phyloP scores from a whole-genome alignment of 257 asterid genomes.

The Agastache rugosa region DNA sequence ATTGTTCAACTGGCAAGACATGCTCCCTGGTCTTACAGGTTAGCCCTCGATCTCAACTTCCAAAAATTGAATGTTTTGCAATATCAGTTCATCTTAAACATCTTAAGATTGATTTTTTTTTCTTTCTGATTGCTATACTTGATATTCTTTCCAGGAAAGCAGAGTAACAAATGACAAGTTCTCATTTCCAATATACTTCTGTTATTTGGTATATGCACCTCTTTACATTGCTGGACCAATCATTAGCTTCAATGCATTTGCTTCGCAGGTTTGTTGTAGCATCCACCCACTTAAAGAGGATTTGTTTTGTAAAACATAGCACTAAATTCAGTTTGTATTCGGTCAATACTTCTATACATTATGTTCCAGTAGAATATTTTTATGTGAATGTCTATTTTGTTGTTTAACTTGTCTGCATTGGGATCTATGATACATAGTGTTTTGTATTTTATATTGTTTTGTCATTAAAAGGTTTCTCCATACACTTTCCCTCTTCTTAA shows the following conservation, averaged over 20 bases:
- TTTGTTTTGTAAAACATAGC: neutral
- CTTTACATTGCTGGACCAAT: slow-evolving; percentile 98
- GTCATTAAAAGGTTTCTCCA: slow-evolving; percentile 18
- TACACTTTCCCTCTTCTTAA: neutral
- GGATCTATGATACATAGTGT: neutral
- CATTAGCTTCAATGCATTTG: slow-evolving; percentile 95
- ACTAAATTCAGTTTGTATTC: neutral
- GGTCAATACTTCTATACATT: neutral
- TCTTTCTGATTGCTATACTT: slow-evolving; percentile 27
- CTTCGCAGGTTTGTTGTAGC: slow-evolving; percentile 79
- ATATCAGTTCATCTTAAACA: slow-evolving; percentile 10
- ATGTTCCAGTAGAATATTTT: neutral
- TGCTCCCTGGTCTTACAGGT: slow-evolving; percentile 95
- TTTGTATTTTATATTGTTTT: neutral
- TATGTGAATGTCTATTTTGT: neutral
- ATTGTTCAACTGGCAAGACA: slow-evolving; percentile 79
- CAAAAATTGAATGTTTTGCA: slow-evolving; percentile 8
- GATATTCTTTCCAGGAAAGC: slow-evolving; percentile 66
- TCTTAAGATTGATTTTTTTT: neutral
- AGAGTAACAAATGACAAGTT: slow-evolving; percentile 65
- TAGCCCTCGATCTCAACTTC: slow-evolving; percentile 35
- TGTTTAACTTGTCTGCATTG: slow-evolving; percentile 1
- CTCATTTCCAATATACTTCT: slow-evolving; percentile 77
- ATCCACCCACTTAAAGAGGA: neutral
- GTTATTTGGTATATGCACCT: slow-evolving; percentile 92